Percentiles rank a stretch among this genome's conserved stretches.
Evolutionary conservation across 2,329 filamentous ascomycete genomes (phyloP).

Genomic region (Lecanosticta acicola): DNA sequence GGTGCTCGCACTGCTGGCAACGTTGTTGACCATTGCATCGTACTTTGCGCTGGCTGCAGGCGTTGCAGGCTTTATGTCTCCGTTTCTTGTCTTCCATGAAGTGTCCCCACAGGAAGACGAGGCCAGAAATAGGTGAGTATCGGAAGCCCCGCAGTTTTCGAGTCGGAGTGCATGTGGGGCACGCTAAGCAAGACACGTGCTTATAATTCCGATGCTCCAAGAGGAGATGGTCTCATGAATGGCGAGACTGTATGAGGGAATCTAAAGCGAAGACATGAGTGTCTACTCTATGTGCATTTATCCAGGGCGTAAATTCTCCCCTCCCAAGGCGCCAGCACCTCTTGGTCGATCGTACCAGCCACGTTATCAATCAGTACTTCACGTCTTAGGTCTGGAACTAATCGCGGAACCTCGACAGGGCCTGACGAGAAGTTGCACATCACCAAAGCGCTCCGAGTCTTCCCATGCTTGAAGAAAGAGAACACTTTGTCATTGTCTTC

Average conservation of each 20-base stretch:
- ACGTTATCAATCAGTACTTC: conserved; percentile 8
- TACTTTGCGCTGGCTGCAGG: conserved; percentile 44
- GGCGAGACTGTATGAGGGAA: too few relatives aligned
- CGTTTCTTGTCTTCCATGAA: conserved; percentile 4
- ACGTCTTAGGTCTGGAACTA: not conserved
- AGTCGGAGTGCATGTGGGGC: not conserved
- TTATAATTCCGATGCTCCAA: too few relatives aligned
- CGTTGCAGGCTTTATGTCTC: conserved; percentile 38
- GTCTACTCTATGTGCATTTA: not conserved
- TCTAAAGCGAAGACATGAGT: not conserved
- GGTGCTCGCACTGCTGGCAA: conserved; percentile 41
- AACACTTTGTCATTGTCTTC: conserved; percentile 14
- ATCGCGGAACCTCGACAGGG: not conserved
- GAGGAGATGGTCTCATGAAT: too few relatives aligned
- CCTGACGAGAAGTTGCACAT: conserved; percentile 7
- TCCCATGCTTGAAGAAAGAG: conserved; percentile 9
- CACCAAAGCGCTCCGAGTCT: conserved; percentile 3
- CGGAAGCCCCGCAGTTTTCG: not conserved
- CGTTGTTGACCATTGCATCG: conserved; percentile 43
- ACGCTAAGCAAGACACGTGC: not conserved
- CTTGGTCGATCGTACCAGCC: not conserved
- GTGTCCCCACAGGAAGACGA: not conserved
- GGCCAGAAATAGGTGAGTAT: not conserved
- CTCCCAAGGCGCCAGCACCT: conserved; percentile 9
- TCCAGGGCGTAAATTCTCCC: conserved; percentile 6